These are phyloP conservation scores for Pistacia integerrima DNA, from an alignment of 345 rosid species.

Conservation along the genomic window DNA sequence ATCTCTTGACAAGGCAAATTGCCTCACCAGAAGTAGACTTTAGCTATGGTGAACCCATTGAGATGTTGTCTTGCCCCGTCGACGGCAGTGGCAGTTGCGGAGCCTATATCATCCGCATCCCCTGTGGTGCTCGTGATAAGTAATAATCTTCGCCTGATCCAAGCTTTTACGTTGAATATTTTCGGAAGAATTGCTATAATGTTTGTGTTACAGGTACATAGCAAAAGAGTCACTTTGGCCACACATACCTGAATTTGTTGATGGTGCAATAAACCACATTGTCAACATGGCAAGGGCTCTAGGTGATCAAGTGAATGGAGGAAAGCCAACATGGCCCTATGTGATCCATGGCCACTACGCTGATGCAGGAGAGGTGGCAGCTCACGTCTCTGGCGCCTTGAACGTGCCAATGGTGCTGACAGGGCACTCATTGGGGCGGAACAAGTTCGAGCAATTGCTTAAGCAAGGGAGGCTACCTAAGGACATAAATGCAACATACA, in stretches of 20 bases:
- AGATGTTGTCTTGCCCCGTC: slow-evolving; percentile 75
- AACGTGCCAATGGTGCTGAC: slow-evolving; percentile 74
- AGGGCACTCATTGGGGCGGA: slow-evolving; percentile 70
- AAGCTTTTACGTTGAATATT: not conserved
- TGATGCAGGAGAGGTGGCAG: slow-evolving; percentile 68
- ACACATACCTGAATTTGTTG: slow-evolving; percentile 60
- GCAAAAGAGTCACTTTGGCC: slow-evolving; percentile 79
- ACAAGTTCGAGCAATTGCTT: slow-evolving; percentile 72
- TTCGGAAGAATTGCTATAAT: not conserved
- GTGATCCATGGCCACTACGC: slow-evolving; percentile 82
- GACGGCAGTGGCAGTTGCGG: slow-evolving; percentile 68
- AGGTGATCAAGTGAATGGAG: slow-evolving; percentile 58
- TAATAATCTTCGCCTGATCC: slow-evolving; percentile 4
- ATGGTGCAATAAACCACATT: slow-evolving; percentile 61
- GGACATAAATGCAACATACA: slow-evolving; percentile 60
- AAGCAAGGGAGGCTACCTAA: slow-evolving; percentile 68
- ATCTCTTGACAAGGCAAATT: slow-evolving; percentile 68
- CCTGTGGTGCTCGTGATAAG: slow-evolving; percentile 61
- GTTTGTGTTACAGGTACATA: slow-evolving; percentile 44
- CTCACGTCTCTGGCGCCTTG: slow-evolving; percentile 59
- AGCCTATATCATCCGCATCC: slow-evolving; percentile 67
- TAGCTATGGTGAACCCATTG: slow-evolving; percentile 74
- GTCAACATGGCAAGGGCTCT: slow-evolving; percentile 60
- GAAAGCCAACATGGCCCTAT: slow-evolving; percentile 66
- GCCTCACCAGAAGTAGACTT: slow-evolving; percentile 64